Conservation (phyloP, 805 yeast genomes). For the Sugiyamaella valdiviana region DNA sequence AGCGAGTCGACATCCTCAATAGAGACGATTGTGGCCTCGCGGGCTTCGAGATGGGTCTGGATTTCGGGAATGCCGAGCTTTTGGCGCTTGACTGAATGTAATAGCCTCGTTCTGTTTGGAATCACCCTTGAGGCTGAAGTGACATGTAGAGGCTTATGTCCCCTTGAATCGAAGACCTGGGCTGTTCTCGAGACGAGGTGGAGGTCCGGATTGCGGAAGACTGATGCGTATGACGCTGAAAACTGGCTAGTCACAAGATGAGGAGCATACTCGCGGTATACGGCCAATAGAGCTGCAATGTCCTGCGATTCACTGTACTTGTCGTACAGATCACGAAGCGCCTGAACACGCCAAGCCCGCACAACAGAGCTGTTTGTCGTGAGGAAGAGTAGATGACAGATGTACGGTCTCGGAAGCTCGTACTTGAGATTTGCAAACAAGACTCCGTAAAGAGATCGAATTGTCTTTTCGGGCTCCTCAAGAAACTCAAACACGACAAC, state of each 20-base stretch:
- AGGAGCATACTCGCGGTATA: conserved; percentile 24
- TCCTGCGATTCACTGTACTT: conserved; percentile 22
- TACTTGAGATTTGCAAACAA: conserved; percentile 18
- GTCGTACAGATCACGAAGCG: conserved; percentile 17
- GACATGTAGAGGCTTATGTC: no score
- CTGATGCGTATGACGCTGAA: conserved; percentile 23
- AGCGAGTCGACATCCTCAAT: conserved; percentile 10
- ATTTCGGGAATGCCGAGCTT: conserved; percentile 7
- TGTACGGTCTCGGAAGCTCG: conserved; percentile 18
- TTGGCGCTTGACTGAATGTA: background rate
- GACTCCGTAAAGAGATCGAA: conserved; percentile 16
- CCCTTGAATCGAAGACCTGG: background rate
- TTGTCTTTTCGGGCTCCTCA: conserved; percentile 13
- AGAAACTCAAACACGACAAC: conserved; percentile 14
- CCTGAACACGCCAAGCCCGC: conserved; percentile 22
- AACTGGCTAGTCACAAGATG: conserved; percentile 24
- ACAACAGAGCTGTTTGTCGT: conserved; percentile 14
- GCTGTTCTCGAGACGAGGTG: background rate
- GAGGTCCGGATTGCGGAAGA: conserved; percentile 30
- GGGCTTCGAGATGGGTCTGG: conserved; percentile 1
- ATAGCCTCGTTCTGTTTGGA: background rate
- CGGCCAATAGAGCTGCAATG: conserved; percentile 22
- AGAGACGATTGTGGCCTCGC: background rate
- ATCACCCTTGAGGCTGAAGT: no score
- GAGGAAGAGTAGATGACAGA: conserved; percentile 20